Evolutionary conservation across 441 rosid genomes (phyloP).

Genomic region (Gossypium davidsonii): DNA sequence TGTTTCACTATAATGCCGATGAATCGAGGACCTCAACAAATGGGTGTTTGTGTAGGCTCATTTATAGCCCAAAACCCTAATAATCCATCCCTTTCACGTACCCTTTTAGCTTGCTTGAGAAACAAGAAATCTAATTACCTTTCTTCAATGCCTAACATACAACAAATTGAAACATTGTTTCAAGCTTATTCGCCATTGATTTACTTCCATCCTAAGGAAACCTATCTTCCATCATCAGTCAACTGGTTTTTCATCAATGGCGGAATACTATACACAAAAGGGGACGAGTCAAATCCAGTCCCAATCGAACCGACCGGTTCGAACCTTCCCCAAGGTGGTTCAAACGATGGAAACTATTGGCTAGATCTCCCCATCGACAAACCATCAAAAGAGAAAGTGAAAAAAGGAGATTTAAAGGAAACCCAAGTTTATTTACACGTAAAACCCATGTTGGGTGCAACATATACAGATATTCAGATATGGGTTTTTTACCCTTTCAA

Average conservation of each 20-base stretch:
- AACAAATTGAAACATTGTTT: constrained; percentile 43
- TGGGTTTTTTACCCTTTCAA: constrained; percentile 89
- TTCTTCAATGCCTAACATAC: constrained; percentile 53
- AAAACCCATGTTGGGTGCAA: constrained; percentile 74
- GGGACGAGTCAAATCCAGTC: constrained; percentile 54
- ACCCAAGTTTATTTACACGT: constrained; percentile 50
- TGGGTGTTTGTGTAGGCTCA: constrained; percentile 53
- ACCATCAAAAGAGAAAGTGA: constrained; percentile 41
- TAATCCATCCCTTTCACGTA: too few species aligned
- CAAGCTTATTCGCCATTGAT: constrained; percentile 45
- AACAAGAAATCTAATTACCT: constrained; percentile 26
- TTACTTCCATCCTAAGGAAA: constrained; percentile 40
- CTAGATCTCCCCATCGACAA: constrained; percentile 62
- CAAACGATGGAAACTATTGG: constrained; percentile 67
- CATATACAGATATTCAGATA: constrained; percentile 58
- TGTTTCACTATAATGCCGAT: constrained; percentile 38
- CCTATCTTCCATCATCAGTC: constrained; percentile 63
- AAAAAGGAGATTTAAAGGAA: constrained; percentile 49
- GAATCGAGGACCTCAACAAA: constrained; percentile 38
- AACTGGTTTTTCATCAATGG: constrained; percentile 66
- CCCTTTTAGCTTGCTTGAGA: constrained; percentile 46
- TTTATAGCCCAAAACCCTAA: constrained; percentile 32
- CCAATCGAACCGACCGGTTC: constrained; percentile 42
- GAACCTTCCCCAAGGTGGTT: constrained; percentile 79
- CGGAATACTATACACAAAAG: constrained; percentile 54